Evolutionary conservation across 768 basidiomycete species (phyloP).

Genomic region (Ramaria sp.): DNA sequence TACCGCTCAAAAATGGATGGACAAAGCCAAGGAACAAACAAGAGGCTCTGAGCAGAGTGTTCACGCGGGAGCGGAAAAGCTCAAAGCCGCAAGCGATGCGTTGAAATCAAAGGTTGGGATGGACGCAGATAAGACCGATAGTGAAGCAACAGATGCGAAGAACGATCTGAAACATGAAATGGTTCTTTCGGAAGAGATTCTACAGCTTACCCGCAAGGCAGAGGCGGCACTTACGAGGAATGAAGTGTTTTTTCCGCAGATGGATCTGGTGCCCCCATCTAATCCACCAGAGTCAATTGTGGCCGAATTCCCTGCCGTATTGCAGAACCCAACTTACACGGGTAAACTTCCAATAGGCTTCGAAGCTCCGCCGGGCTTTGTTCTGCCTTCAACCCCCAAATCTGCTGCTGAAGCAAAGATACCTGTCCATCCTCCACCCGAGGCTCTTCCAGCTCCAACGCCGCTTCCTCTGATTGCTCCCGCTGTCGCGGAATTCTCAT

Average conservation of each 20-base stretch:
- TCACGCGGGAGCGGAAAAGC: background rate
- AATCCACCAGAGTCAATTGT: constrained; percentile 18
- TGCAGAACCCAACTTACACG: constrained; percentile 42
- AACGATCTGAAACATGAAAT: background rate
- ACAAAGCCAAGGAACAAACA: constrained; percentile 14
- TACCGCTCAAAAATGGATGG: constrained; percentile 15
- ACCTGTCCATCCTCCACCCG: constrained; percentile 21
- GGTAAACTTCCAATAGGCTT: constrained; percentile 83
- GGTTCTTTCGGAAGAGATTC: constrained; percentile 47
- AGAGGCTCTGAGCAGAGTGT: background rate
- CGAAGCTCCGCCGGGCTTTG: constrained; percentile 87
- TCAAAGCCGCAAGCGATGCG: background rate
- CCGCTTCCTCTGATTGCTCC: constrained; percentile 76
- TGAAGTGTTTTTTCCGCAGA: background rate
- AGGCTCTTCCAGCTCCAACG: constrained; percentile 18
- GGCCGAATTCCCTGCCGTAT: constrained; percentile 14
- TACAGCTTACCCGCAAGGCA: constrained; percentile 57
- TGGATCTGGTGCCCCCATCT: background rate
- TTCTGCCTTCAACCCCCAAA: constrained; percentile 46
- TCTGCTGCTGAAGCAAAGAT: constrained; percentile 20
- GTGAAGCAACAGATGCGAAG: background rate
- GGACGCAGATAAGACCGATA: background rate
- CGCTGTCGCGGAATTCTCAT: constrained; percentile 54
- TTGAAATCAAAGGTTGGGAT: background rate
- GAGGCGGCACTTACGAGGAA: constrained; percentile 46